phyloP scores from a whole-genome alignment of 495 filamentous ascomycete species.

The Penicillium lividum region DNA sequence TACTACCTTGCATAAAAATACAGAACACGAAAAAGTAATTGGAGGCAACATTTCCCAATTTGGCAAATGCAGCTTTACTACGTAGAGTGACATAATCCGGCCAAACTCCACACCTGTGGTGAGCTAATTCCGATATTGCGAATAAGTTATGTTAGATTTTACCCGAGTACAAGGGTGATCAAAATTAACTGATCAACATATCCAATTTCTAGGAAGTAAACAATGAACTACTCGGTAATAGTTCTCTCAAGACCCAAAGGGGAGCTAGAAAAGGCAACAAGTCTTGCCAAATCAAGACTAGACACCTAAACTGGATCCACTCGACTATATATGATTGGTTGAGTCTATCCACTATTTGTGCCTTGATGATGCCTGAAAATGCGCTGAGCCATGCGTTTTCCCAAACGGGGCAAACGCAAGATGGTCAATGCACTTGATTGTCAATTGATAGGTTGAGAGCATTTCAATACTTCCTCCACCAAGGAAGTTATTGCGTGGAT shows the following conservation, averaged over 20 bases:
- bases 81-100: not conserved
- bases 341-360: slow-evolving; percentile 4
- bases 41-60: not conserved
- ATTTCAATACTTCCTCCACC: too few relatives aligned
- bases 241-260: too few relatives aligned
- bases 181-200: not conserved
- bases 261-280: too few relatives aligned
- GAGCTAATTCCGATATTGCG: too few relatives aligned
- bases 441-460: not conserved
- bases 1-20: not conserved
- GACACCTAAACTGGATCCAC: not conserved
- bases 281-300: too few relatives aligned
- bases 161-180: too few relatives aligned
- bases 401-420: slow-evolving; percentile 1
- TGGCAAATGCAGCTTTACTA: slow-evolving; percentile 4
- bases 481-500: too few relatives aligned
- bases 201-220: too few relatives aligned
- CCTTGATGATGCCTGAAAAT: not conserved
- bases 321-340: not conserved
- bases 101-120: not conserved
- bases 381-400: slow-evolving; percentile 7
- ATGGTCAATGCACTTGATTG: not conserved
- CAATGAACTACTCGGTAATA: too few relatives aligned
- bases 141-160: too few relatives aligned
- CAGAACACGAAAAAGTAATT: not conserved